These are phyloP conservation scores for Macrotyloma uniflorum DNA, from an alignment of 306 rosid genomes.

Conservation along the genomic window DNA sequence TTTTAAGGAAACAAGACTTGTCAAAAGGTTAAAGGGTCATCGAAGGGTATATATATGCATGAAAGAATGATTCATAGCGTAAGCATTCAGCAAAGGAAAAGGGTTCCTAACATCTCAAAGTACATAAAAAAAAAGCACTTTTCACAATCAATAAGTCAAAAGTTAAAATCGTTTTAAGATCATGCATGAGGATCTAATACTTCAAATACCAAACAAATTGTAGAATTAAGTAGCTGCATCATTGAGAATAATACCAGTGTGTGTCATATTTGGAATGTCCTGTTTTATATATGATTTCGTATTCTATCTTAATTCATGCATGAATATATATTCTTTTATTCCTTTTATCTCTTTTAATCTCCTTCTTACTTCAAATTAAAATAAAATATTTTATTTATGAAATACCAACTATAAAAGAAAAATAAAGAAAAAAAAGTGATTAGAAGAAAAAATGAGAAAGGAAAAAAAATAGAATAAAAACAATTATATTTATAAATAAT, in stretches of 20 bases:
- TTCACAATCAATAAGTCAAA: constrained; percentile 26
- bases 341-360: no score
- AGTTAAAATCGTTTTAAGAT: constrained; percentile 1
- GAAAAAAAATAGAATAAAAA: no score
- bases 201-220: not conserved
- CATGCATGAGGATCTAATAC: not conserved
- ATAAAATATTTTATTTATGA: no score
- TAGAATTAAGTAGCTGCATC: not conserved
- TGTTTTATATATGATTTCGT: no score
- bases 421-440: not conserved
- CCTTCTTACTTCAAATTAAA: no score
- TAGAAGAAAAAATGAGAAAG: not conserved
- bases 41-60: not conserved
- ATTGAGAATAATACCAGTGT: not conserved
- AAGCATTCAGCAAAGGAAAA: constrained; percentile 46
- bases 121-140: constrained; percentile 15
- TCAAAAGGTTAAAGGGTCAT: constrained; percentile 13
- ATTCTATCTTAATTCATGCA: no score
- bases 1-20: constrained; percentile 25
- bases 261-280: not conserved
- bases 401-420: no score
- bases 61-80: constrained; percentile 51
- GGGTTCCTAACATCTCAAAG: constrained; percentile 1
- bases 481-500: no score
- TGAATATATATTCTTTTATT: no score